phyloP scores from a whole-genome alignment of 768 basidiomycete genomes.

The Tylopilus subfusipes region DNA sequence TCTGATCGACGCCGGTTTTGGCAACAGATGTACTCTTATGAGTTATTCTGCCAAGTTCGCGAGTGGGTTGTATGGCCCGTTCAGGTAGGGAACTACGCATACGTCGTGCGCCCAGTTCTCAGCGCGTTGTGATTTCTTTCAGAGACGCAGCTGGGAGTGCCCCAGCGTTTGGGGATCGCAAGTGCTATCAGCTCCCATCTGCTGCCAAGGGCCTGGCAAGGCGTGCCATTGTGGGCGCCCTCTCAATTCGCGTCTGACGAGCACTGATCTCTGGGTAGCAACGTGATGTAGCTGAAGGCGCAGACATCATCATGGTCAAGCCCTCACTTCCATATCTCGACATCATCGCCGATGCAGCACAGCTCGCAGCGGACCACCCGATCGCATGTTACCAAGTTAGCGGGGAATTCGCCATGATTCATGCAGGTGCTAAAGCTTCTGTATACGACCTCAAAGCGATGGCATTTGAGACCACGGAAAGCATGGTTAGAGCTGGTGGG shows the following conservation, averaged over 20 bases:
- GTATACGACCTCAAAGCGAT: constrained; percentile 90
- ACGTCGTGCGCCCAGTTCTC: background rate
- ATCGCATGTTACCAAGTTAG: constrained; percentile 98
- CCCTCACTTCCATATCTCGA: constrained; percentile 96
- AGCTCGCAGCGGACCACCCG: constrained; percentile 80
- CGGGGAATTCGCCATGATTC: constrained; percentile 97
- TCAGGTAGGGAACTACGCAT: constrained; percentile 55
- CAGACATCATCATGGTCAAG: constrained; percentile 99
- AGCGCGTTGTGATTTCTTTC: background rate
- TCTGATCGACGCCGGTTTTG: constrained; percentile 78
- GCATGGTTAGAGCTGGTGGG: constrained; percentile 89
- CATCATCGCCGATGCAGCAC: constrained; percentile 84
- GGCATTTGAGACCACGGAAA: constrained; percentile 91
- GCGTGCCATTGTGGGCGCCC: constrained; percentile 79
- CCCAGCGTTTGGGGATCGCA: constrained; percentile 91
- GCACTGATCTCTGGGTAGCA: constrained; percentile 43
- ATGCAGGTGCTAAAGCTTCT: constrained; percentile 88
- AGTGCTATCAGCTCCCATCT: constrained; percentile 97
- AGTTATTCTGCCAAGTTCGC: constrained; percentile 98
- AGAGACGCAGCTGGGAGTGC: constrained; percentile 98
- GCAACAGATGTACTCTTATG: constrained; percentile 92
- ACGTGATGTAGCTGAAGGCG: constrained; percentile 87
- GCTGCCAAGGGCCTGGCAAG: constrained; percentile 84
- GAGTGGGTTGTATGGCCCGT: constrained; percentile 91
- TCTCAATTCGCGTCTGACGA: background rate